These are phyloP conservation scores for Aureobasidium sp. DNA, from an alignment of 2,329 filamentous ascomycete species.

Conservation along the genomic window DNA sequence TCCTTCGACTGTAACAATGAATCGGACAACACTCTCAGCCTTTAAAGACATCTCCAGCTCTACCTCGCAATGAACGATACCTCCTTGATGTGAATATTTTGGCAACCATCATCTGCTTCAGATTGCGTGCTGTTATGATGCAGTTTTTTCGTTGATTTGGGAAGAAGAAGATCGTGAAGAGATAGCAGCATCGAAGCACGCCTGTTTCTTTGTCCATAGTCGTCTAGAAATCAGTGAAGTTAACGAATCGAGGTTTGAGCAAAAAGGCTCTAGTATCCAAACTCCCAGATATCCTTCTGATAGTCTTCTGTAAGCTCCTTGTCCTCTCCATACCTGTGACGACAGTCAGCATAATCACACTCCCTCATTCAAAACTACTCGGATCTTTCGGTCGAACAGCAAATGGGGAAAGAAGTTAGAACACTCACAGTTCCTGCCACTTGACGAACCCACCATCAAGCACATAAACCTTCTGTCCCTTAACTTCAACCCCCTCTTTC, in stretches of 20 bases:
- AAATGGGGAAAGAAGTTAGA: neutral
- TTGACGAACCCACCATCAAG: slow-evolving; percentile 76
- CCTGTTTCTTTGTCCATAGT: too few relatives aligned
- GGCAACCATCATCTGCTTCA: too few relatives aligned
- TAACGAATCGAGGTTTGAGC: too few relatives aligned
- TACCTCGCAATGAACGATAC: neutral
- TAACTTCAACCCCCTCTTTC: slow-evolving; percentile 25
- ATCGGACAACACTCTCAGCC: neutral
- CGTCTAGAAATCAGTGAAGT: too few relatives aligned
- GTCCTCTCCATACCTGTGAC: slow-evolving; percentile 62
- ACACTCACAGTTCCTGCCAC: slow-evolving; percentile 70
- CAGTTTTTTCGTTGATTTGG: too few relatives aligned
- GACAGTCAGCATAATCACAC: neutral
- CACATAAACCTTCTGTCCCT: slow-evolving; percentile 67
- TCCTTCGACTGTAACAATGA: neutral
- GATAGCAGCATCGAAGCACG: too few relatives aligned
- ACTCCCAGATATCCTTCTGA: slow-evolving; percentile 73
- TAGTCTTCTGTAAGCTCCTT: slow-evolving; percentile 76
- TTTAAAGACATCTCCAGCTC: neutral
- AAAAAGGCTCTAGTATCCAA: slow-evolving; percentile 7
- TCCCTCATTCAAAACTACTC: neutral
- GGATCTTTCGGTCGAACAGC: neutral
- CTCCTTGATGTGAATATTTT: too few relatives aligned
- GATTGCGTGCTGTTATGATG: too few relatives aligned
- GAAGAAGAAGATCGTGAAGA: too few relatives aligned